Percentiles rank a stretch among this genome's conserved stretches.
These are phyloP conservation scores for Schwanniomyces pseudopolymorphus DNA, from an alignment of 805 yeast genomes.

Conservation along the genomic window DNA sequence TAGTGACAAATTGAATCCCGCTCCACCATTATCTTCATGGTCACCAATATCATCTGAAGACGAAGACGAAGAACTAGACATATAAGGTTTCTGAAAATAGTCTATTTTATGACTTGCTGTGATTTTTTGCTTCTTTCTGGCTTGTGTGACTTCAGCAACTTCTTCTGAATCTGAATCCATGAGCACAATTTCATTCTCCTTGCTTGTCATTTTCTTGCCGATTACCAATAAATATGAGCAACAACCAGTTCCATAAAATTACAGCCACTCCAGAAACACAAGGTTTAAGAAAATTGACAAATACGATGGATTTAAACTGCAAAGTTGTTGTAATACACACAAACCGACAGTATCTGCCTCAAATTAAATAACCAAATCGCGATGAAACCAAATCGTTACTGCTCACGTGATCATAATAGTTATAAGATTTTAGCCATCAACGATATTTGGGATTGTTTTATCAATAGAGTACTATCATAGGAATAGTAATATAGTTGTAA, in stretches of 20 bases:
- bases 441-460: too few relatives aligned
- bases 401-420: too few relatives aligned
- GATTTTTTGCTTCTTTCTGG: constrained; percentile 6
- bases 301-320: neutral
- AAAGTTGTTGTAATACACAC: neutral
- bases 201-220: constrained; percentile 1
- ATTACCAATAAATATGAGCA: neutral
- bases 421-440: too few relatives aligned
- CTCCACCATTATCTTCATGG: neutral
- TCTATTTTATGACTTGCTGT: neutral
- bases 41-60: neutral
- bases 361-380: too few relatives aligned
- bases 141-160: constrained; percentile 2
- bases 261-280: neutral
- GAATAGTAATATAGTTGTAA: too few relatives aligned
- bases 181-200: constrained; percentile 21
- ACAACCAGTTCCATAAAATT: neutral
- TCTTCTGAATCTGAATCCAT: constrained; percentile 22
- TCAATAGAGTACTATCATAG: too few relatives aligned
- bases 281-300: neutral
- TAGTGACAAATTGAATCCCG: constrained; percentile 4
- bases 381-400: too few relatives aligned
- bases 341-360: too few relatives aligned
- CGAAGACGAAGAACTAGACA: constrained; percentile 2
- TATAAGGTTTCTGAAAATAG: constrained; percentile 2